Percentiles rank a stretch among this genome's conserved stretches.
Evolutionary conservation across 805 yeast genomes (phyloP).

Genomic region (Cyberlindnera misumaiensis): DNA sequence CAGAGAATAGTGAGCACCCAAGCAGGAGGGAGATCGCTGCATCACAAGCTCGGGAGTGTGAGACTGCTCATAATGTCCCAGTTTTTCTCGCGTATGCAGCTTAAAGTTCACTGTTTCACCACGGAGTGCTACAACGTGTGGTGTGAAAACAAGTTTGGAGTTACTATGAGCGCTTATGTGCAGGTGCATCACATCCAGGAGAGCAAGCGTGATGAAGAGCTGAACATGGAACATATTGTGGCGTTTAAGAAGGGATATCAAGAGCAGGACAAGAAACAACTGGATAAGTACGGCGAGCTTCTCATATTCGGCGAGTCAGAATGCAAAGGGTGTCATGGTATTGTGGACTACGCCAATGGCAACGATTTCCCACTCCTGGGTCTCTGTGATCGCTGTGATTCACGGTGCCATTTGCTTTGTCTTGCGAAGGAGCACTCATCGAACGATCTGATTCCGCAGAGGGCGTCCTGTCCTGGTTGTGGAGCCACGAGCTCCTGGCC

Average conservation of each 20-base stretch:
- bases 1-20: constrained; percentile 33
- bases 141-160: constrained; percentile 18
- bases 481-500: constrained; percentile 3
- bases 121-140: constrained; percentile 18
- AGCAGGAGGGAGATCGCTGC: constrained; percentile 34
- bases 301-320: constrained; percentile 19
- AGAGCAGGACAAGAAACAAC: constrained; percentile 7
- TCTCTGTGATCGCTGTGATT: constrained; percentile 31
- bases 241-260: constrained; percentile 19
- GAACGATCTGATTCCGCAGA: constrained; percentile 5
- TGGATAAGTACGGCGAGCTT: constrained; percentile 15
- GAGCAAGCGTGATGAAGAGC: constrained; percentile 5
- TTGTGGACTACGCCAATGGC: constrained; percentile 30
- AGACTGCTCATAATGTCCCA: constrained; percentile 35
- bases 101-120: constrained; percentile 42
- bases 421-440: constrained; percentile 19
- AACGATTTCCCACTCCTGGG: constrained; percentile 27
- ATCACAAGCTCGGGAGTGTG: constrained; percentile 41
- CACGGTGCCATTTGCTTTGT: constrained; percentile 34
- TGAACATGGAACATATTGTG: constrained; percentile 23
- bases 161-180: constrained; percentile 4
- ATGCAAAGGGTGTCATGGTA: constrained; percentile 28
- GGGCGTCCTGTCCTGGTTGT: constrained; percentile 8
- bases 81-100: constrained; percentile 39
- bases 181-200: constrained; percentile 5